phyloP scores from a whole-genome alignment of 2,329 filamentous ascomycete species.

The Aspergillus calidoustus region DNA sequence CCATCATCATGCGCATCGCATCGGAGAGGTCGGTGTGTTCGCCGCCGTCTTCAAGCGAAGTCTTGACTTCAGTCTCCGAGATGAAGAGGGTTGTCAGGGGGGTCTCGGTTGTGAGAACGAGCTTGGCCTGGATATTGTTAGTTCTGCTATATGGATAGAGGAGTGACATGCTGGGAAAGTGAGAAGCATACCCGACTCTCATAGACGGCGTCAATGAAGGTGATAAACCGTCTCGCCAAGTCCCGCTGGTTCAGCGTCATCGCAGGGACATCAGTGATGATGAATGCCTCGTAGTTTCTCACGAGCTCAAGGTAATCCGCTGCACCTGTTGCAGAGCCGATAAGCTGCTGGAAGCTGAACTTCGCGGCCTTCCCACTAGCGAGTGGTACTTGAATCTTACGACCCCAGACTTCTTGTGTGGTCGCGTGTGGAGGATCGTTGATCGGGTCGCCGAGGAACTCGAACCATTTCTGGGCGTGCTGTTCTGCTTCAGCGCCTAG shows the following conservation, averaged over 20 bases:
- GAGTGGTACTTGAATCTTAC: conserved; percentile 82
- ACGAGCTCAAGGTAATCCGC: conserved; percentile 95
- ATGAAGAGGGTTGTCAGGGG: conserved; percentile 86
- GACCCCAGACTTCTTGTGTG: conserved; percentile 86
- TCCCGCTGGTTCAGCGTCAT: conserved; percentile 90
- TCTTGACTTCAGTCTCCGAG: conserved; percentile 69
- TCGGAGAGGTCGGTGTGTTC: conserved; percentile 61
- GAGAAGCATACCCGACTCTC: conserved; percentile 62
- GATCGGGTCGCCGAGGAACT: conserved; percentile 84
- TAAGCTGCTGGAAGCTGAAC: conserved; percentile 92
- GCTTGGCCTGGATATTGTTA: conserved; percentile 69
- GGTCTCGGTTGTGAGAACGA: conserved; percentile 88
- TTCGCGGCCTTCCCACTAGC: conserved; percentile 86
- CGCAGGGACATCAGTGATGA: conserved; percentile 86
- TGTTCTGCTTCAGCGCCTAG: conserved; percentile 75
- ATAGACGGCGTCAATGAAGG: conserved; percentile 95
- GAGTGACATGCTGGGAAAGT: not conserved
- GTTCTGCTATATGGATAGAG: not conserved
- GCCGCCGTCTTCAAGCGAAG: conserved; percentile 55
- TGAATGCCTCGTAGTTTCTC: conserved; percentile 86
- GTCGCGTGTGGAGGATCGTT: conserved; percentile 75
- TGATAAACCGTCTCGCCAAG: conserved; percentile 90
- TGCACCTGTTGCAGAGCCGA: conserved; percentile 84
- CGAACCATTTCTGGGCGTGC: conserved; percentile 95
- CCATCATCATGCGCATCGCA: conserved; percentile 79